Evolutionary conservation across 140 eudicot species (phyloP).

Genomic region (Bidens hawaiensis): DNA sequence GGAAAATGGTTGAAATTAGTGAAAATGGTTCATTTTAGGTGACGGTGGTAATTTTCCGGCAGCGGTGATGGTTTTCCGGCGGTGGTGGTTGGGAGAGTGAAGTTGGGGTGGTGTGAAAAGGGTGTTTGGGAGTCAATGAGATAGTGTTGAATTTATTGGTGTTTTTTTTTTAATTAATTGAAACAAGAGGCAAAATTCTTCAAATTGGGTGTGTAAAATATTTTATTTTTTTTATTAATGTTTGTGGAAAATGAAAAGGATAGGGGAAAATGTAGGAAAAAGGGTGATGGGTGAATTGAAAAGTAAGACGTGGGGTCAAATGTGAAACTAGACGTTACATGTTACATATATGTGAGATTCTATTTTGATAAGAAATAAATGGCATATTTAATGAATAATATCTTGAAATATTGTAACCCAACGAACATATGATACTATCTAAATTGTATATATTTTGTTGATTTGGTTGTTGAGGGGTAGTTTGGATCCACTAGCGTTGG

Average conservation of each 20-base stretch:
- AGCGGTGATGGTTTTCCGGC: background rate
- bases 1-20: slow-evolving; percentile 1
- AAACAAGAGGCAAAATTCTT: slow-evolving; percentile 28
- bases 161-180: background rate
- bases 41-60: slow-evolving; percentile 1
- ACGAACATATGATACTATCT: too few species aligned
- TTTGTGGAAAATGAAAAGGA: slow-evolving; percentile 3
- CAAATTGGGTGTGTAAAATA: background rate
- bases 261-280: slow-evolving; percentile 1
- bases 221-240: background rate
- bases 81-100: slow-evolving; percentile 8
- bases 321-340: background rate
- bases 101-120: slow-evolving; percentile 26
- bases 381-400: too few species aligned
- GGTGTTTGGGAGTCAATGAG: slow-evolving; percentile 15
- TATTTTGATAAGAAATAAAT: too few species aligned
- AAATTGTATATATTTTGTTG: too few species aligned
- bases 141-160: slow-evolving; percentile 29
- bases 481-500: too few species aligned
- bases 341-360: background rate
- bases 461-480: too few species aligned
- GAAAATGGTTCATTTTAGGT: background rate
- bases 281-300: background rate
- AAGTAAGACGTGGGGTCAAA: slow-evolving; percentile 3
- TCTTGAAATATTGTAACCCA: too few species aligned